phyloP scores from a whole-genome alignment of 176 grass and related monocot genomes.

The Luzula sylvatica region DNA sequence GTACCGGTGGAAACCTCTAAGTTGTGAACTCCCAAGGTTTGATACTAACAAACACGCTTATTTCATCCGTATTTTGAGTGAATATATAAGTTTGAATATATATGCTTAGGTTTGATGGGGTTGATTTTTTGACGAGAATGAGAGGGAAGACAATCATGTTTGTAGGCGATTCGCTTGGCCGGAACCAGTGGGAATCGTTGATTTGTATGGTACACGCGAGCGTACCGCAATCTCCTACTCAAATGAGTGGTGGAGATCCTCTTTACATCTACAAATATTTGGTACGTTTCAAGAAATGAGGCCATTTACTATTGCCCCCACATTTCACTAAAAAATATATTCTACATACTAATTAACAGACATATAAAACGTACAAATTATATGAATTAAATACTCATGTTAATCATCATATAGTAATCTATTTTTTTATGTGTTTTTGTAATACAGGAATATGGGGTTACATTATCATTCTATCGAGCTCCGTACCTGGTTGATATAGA shows the following conservation, averaged over 20 bases:
- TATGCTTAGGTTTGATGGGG: constrained; percentile 49
- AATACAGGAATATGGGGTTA: constrained; percentile 50
- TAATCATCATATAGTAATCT: constrained; percentile 9
- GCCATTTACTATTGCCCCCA: too few relatives aligned
- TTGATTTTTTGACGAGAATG: constrained; percentile 62
- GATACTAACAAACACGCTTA: too few relatives aligned
- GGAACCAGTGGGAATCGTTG: constrained; percentile 90
- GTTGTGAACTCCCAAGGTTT: constrained; percentile 71
- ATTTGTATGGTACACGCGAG: constrained; percentile 82
- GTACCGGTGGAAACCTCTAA: constrained; percentile 56
- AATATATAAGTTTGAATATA: background rate
- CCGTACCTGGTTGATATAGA: constrained; percentile 90
- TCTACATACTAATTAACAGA: too few relatives aligned
- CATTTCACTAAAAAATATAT: too few relatives aligned
- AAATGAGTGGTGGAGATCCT: constrained; percentile 57
- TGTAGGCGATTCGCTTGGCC: constrained; percentile 85
- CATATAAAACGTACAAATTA: too few relatives aligned
- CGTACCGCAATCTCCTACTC: constrained; percentile 42
- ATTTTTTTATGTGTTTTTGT: background rate
- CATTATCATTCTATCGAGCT: constrained; percentile 66
- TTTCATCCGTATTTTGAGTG: too few relatives aligned
- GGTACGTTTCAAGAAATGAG: constrained; percentile 26
- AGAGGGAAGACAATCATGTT: constrained; percentile 93
- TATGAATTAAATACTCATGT: too few relatives aligned
- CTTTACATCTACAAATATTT: constrained; percentile 74